These are phyloP conservation scores for Trametes cinnabarina DNA, from an alignment of 768 basidiomycete genomes.

Conservation along the genomic window DNA sequence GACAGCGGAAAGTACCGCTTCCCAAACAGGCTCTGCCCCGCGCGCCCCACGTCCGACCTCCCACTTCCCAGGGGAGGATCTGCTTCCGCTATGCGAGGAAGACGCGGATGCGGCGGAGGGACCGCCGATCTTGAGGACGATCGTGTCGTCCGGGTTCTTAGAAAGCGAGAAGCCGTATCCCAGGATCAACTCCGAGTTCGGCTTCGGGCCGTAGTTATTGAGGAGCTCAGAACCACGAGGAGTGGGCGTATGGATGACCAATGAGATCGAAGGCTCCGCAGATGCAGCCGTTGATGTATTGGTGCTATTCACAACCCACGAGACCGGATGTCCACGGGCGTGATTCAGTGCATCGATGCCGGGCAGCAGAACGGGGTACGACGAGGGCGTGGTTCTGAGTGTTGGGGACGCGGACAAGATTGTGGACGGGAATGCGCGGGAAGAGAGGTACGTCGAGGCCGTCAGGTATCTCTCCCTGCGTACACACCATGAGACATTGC, in stretches of 20 bases:
- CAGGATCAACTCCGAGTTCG: conserved; percentile 85
- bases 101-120: conserved; percentile 3
- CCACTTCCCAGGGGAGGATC: conserved; percentile 43
- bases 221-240: conserved; percentile 56
- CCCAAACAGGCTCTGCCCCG: conserved; percentile 62
- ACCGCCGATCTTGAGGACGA: conserved; percentile 74
- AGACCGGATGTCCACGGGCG: conserved; percentile 72
- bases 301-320: conserved; percentile 62
- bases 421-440: conserved; percentile 87
- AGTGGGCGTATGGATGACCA: conserved; percentile 52
- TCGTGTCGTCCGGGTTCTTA: conserved; percentile 83
- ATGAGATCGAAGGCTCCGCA: conserved; percentile 47
- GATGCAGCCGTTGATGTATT: background rate
- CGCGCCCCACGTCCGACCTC: conserved; percentile 57
- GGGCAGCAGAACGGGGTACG: conserved; percentile 80
- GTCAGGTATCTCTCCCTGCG: conserved; percentile 71
- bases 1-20: conserved; percentile 42
- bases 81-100: background rate
- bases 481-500: background rate
- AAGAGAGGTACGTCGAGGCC: conserved; percentile 76
- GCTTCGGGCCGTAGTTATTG: conserved; percentile 92
- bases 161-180: conserved; percentile 88
- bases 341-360: conserved; percentile 89
- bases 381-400: conserved; percentile 46
- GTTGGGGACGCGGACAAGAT: conserved; percentile 61